Base-by-base conservation (phyloP, 768 basidiomycete genomes). In the Daedaleopsis nitida region DNA sequence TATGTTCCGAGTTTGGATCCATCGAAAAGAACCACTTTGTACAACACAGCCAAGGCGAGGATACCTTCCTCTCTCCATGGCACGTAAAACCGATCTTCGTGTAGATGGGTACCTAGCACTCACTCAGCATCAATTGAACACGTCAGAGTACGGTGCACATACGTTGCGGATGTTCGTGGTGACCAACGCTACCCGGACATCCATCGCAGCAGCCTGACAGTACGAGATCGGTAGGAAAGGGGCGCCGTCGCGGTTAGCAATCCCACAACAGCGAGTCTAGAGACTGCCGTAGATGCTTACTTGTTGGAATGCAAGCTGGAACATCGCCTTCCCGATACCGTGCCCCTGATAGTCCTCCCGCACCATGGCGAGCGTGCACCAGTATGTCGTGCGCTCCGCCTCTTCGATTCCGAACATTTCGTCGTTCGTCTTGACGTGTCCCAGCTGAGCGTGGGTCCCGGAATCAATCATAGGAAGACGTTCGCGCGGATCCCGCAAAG, bases 351-450 rank as follows among this genome's bases (percentile, higher is more conserved):
- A 67, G 17, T 64, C 66, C n/a, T n/a, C 39, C 3, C 52, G 43
- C 1, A 67, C 63, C 51, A 62, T 53, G 13, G 63, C 66, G 19
- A 62, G 45, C 52, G 49, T 57, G 58, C 66, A 67, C 57, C 56
- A 67, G 48, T 65, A 64, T n/a, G 51, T 52, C 5, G 44, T 47
- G 17, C 24, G 34, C 54, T 66, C 59, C 6, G 55, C 44, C 57
- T 63, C 38, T 12, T 6, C 5, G 14, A 38, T 42, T 13, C 37
- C 21, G 45, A 37, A 39, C 38, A 16, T 13, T 23, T 32, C 14
- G 23, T 34, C 34, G 38, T 35, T 34, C 14, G 43, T n/a, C 27
- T 52, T 38, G 9, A 55, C 55, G 6, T 27, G 24, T 24, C 32
- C 55, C 55, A 45, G 34, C 42, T 45, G 23, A 11, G 16, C 39